Percentiles rank a stretch among this genome's conserved stretches.
These are phyloP conservation scores for Magnolia kwangsiensis DNA, from an alignment of 164 flowering plant genomes.

Conservation along the genomic window DNA sequence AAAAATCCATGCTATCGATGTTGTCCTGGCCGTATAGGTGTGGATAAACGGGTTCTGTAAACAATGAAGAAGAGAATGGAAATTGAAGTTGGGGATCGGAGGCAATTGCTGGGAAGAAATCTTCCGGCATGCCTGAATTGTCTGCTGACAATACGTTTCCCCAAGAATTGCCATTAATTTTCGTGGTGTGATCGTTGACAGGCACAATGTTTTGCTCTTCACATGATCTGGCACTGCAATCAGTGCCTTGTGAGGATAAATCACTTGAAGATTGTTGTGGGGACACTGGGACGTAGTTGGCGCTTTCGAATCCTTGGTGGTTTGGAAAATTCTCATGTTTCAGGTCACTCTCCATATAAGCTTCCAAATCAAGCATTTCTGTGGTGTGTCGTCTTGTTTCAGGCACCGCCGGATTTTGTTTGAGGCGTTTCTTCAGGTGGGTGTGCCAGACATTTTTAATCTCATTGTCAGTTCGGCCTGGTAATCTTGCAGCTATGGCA, in stretches of 20 bases:
- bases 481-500: slow-evolving; percentile 30
- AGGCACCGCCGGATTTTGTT: slow-evolving; percentile 11
- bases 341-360: background rate
- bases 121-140: slow-evolving; percentile 1
- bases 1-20: slow-evolving; percentile 44
- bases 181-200: slow-evolving; percentile 21
- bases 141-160: slow-evolving; percentile 22
- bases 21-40: background rate
- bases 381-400: slow-evolving; percentile 2
- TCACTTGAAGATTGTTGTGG: slow-evolving; percentile 38
- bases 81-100: slow-evolving; percentile 11
- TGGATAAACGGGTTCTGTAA: background rate
- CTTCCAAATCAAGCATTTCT: background rate
- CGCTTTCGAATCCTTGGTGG: background rate
- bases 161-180: slow-evolving; percentile 54
- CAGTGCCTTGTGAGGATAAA: slow-evolving; percentile 16
- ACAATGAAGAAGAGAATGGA: slow-evolving; percentile 1
- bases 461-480: slow-evolving; percentile 38
- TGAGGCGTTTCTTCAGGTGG: slow-evolving; percentile 30
- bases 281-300: slow-evolving; percentile 9
- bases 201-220: slow-evolving; percentile 11
- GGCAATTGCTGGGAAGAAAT: slow-evolving; percentile 2
- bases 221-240: background rate
- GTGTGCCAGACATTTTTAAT: slow-evolving; percentile 42
- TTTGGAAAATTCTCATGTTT: background rate